Conservation (phyloP, 2,329 filamentous ascomycete species). For the Colletotrichum shisoi region DNA sequence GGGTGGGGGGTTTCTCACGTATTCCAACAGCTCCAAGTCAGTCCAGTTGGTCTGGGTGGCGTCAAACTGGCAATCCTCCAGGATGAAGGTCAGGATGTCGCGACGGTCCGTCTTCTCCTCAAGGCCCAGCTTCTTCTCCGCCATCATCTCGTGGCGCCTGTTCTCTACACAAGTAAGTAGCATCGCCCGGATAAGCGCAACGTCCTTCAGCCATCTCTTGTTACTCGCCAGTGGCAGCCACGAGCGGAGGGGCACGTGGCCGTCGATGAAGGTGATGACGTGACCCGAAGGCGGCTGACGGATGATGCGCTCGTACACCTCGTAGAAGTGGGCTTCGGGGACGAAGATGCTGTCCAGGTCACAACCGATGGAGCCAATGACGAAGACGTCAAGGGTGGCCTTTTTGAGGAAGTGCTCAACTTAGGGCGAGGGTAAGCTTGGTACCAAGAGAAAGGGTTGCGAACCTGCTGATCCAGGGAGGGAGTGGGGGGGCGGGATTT, state of each 20-base stretch:
- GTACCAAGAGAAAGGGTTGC: background rate
- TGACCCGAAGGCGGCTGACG: slow-evolving; percentile 44
- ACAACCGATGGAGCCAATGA: slow-evolving; percentile 47
- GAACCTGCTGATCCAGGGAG: too few species aligned
- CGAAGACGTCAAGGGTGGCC: slow-evolving; percentile 49
- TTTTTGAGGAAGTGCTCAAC: slow-evolving; percentile 46
- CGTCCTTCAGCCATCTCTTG: slow-evolving; percentile 48
- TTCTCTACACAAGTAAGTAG: slow-evolving; percentile 45
- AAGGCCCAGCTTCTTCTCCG: slow-evolving; percentile 40
- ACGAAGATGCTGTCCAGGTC: slow-evolving; percentile 46
- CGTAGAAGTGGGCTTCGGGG: slow-evolving; percentile 43
- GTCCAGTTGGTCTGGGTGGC: slow-evolving; percentile 36
- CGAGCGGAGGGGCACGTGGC: slow-evolving; percentile 45
- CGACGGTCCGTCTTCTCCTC: slow-evolving; percentile 32
- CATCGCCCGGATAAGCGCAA: slow-evolving; percentile 47
- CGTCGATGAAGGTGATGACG: slow-evolving; percentile 47
- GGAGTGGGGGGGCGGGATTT: background rate
- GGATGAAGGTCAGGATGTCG: slow-evolving; percentile 45
- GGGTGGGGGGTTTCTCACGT: slow-evolving; percentile 40
- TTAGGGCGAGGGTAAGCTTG: slow-evolving; percentile 23
- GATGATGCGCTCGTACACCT: slow-evolving; percentile 47
- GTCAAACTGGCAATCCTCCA: slow-evolving; percentile 42
- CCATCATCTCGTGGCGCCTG: slow-evolving; percentile 43
- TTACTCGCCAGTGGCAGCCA: slow-evolving; percentile 54
- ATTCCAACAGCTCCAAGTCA: slow-evolving; percentile 43